These are phyloP conservation scores for Penicillium canariense DNA, from an alignment of 495 filamentous ascomycete genomes.

Conservation along the genomic window DNA sequence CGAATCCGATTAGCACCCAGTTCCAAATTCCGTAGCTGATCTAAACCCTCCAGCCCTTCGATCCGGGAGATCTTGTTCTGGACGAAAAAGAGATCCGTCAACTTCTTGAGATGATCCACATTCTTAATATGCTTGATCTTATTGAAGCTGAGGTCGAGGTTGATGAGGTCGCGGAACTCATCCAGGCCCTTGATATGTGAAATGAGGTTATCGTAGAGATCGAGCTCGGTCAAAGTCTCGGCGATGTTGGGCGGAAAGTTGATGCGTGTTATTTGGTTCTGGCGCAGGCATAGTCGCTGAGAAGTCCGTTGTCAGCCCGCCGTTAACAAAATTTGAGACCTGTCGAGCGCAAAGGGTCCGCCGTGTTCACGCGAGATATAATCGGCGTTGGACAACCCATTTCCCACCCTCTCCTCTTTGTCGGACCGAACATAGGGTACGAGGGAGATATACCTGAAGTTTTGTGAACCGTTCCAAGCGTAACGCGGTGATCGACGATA, in stretches of 20 bases:
- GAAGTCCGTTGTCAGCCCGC: conserved; percentile 8
- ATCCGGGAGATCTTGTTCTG: conserved; percentile 91
- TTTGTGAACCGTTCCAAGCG: conserved; percentile 78
- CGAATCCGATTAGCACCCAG: conserved; percentile 88
- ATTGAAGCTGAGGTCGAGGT: conserved; percentile 93
- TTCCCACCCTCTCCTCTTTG: neutral
- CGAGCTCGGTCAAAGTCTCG: conserved; percentile 71
- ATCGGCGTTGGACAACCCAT: too few species aligned
- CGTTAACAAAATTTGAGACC: neutral
- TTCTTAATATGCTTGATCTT: conserved; percentile 99
- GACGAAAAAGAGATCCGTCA: conserved; percentile 88
- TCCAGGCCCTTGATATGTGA: conserved; percentile 83
- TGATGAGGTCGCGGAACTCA: conserved; percentile 67
- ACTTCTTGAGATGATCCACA: conserved; percentile 70
- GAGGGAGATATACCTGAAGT: conserved; percentile 50
- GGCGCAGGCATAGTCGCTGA: conserved; percentile 84
- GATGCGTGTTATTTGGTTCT: conserved; percentile 83
- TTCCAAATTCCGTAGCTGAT: conserved; percentile 76
- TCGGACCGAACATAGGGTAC: neutral
- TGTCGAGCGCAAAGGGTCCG: neutral
- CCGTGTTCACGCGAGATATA: neutral
- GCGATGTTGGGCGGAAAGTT: conserved; percentile 62
- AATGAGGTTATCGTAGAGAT: conserved; percentile 98
- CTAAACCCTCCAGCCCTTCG: conserved; percentile 76
- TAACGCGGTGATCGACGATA: conserved; percentile 75